These are phyloP conservation scores for Glonium stellatum DNA, from an alignment of 495 filamentous ascomycete genomes.

Conservation along the genomic window DNA sequence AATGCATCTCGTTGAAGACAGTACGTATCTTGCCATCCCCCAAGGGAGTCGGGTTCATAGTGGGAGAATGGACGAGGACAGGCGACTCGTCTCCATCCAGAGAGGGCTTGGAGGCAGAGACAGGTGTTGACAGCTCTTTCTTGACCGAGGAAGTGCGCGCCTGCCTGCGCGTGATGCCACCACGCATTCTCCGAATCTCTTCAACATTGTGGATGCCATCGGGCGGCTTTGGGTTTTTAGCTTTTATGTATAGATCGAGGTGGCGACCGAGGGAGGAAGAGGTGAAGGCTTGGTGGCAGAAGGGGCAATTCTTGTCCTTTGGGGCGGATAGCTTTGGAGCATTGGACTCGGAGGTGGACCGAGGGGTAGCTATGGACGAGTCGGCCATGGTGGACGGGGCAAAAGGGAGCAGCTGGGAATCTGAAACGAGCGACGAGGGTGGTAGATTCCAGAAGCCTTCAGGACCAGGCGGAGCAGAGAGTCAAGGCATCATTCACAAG, in stretches of 20 bases:
- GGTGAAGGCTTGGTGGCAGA: slow-evolving; percentile 77
- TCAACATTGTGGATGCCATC: slow-evolving; percentile 85
- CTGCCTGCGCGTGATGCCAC: slow-evolving; percentile 75
- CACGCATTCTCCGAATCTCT: slow-evolving; percentile 72
- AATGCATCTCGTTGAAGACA: slow-evolving; percentile 57
- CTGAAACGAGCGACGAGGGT: slow-evolving; percentile 13
- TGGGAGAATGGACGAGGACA: slow-evolving; percentile 20
- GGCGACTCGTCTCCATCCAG: slow-evolving; percentile 19
- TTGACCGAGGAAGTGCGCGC: slow-evolving; percentile 55
- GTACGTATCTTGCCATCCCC: slow-evolving; percentile 43
- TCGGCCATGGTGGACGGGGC: slow-evolving; percentile 8
- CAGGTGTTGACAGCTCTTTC: slow-evolving; percentile 39
- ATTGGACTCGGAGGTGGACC: slow-evolving; percentile 41
- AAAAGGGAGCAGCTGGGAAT: not conserved
- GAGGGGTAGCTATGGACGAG: slow-evolving; percentile 39
- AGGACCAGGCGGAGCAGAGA: not conserved
- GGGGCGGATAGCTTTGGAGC: slow-evolving; percentile 38
- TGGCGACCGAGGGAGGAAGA: slow-evolving; percentile 90
- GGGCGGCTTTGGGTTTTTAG: slow-evolving; percentile 73
- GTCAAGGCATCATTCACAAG: not conserved
- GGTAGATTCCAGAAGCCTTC: not conserved
- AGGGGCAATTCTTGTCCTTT: slow-evolving; percentile 81
- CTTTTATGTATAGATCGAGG: slow-evolving; percentile 81
- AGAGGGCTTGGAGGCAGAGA: slow-evolving; percentile 12
- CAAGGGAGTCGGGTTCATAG: slow-evolving; percentile 29